Evolutionary conservation across 768 basidiomycete genomes (phyloP).

Genomic region (Daedaleopsis nitida): DNA sequence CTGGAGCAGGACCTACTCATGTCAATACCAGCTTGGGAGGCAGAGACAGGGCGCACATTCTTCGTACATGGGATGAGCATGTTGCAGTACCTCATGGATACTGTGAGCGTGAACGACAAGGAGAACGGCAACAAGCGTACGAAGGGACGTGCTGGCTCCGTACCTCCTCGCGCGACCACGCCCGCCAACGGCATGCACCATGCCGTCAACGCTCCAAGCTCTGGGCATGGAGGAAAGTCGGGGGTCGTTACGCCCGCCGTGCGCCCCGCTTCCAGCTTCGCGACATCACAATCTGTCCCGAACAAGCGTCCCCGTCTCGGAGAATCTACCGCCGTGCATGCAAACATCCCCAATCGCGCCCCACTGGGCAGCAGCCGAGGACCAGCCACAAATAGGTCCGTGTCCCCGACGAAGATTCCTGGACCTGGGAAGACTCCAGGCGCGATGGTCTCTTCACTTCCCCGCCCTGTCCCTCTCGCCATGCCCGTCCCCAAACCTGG

Average conservation of each 20-base stretch:
- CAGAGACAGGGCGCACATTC: slow-evolving; percentile 70
- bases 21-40: slow-evolving; percentile 86
- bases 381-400: slow-evolving; percentile 28
- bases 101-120: slow-evolving; percentile 66
- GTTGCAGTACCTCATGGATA: slow-evolving; percentile 75
- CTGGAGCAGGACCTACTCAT: slow-evolving; percentile 85
- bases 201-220: slow-evolving; percentile 28
- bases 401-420: slow-evolving; percentile 53
- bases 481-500: slow-evolving; percentile 54
- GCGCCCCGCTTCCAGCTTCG: slow-evolving; percentile 51
- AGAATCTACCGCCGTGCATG: slow-evolving; percentile 35
- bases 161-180: slow-evolving; percentile 64
- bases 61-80: slow-evolving; percentile 84
- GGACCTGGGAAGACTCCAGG: slow-evolving; percentile 35
- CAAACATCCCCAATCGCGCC: slow-evolving; percentile 13
- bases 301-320: slow-evolving; percentile 65
- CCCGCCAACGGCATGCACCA: slow-evolving; percentile 39
- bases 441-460: slow-evolving; percentile 31
- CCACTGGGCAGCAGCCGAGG: slow-evolving; percentile 36
- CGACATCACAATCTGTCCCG: slow-evolving; percentile 48
- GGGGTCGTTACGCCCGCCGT: slow-evolving; percentile 66
- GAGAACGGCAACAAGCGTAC: slow-evolving; percentile 56
- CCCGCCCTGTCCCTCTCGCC: slow-evolving; percentile 44
- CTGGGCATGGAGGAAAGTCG: slow-evolving; percentile 26
- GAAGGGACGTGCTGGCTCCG: slow-evolving; percentile 50